A percentile compares a stretch with the other conserved stretches of the same genome.
Conservation (phyloP, 1,139 yeast genomes). For the Hemisphaericaspora lyxosophila region DNA sequence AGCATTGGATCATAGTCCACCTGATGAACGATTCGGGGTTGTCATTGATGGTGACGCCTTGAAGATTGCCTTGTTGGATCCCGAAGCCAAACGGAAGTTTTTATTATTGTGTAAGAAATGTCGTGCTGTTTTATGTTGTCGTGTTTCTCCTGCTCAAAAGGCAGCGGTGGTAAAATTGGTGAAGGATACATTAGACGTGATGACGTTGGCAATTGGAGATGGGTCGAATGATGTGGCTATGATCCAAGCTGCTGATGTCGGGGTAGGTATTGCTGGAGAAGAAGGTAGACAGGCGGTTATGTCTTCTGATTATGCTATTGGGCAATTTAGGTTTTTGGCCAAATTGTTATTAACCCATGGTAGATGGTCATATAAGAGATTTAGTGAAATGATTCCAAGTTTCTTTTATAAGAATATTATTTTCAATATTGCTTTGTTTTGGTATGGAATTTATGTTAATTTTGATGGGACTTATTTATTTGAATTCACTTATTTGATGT, state of each 20-base stretch:
- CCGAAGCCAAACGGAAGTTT: conserved; percentile 62
- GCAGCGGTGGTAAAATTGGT: conserved; percentile 95
- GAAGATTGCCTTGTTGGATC: conserved; percentile 63
- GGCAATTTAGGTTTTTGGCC: conserved; percentile 84
- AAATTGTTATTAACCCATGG: conserved; percentile 87
- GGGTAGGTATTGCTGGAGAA: conserved; percentile 98
- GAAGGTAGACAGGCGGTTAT: conserved; percentile 98
- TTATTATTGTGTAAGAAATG: conserved; percentile 88
- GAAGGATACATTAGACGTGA: conserved; percentile 71
- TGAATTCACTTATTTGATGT: conserved; percentile 89
- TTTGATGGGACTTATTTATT: conserved; percentile 91
- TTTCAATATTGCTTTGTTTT: conserved; percentile 82
- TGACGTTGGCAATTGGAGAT: conserved; percentile 92
- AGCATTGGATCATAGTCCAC: conserved; percentile 71
- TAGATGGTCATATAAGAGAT: conserved; percentile 90
- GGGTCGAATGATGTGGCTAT: conserved; percentile 98
- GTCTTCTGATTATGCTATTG: conserved; percentile 96
- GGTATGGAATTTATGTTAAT: conserved; percentile 85
- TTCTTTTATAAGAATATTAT: conserved; percentile 91
- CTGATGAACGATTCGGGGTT: conserved; percentile 74
- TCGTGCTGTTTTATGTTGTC: conserved; percentile 91
- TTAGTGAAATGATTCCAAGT: conserved; percentile 92
- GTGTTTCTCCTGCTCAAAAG: conserved; percentile 96
- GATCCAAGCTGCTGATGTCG: conserved; percentile 99
- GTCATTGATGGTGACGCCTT: conserved; percentile 93